Evolutionary conservation across 2,329 filamentous ascomycete species (phyloP), one percentile per base, ranked within the genome.

Genomic region (Westerdykella aurantiaca): DNA sequence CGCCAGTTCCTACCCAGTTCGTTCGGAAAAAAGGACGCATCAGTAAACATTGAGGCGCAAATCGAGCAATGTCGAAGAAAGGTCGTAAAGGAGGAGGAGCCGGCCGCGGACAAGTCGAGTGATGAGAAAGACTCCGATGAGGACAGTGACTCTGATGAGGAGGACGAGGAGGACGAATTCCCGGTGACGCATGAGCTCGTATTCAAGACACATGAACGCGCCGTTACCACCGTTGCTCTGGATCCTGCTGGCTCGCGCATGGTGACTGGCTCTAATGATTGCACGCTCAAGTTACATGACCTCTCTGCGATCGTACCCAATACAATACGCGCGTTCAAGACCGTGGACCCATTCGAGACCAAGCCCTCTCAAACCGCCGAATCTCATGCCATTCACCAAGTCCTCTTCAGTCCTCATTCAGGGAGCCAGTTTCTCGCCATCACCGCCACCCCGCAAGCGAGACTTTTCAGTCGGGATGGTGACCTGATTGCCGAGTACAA

Each of bases 291-390:
- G 63, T 76, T 98, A 14, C 89, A 96, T 70, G 91, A 98, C 64
- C 95, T 98, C 65, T 82, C 90, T 2, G 87, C 90, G 38, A 94
- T 98, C 85, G 96, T 91, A 0, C 88, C 90, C 1, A 93, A 89
- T 5, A 97, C 93, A 0, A 78, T 98, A 41, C 86, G 91, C 56
- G 88, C 93, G 1, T 98, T 98, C 76, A 89, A 88, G 61, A 90
- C 84, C 7, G 77, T 97, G 38, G 91, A 98, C 61, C 91, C 93
- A 0, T 90, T 84, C 56, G 80, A 82, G 41, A 80, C 82, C 22
- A 95, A 94, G 64, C 68, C 76, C 37, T 78, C 81, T 13, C 77
- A 84, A 5, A 81, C 76, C 43, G 78, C 85, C 31, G 93, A 97
- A 64, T 86, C 88, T 14, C 93, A 97, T 63, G 83, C 90, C 1